phyloP scores from a whole-genome alignment of 2,329 filamentous ascomycete species.

The Pestalotiopsis sp. region DNA sequence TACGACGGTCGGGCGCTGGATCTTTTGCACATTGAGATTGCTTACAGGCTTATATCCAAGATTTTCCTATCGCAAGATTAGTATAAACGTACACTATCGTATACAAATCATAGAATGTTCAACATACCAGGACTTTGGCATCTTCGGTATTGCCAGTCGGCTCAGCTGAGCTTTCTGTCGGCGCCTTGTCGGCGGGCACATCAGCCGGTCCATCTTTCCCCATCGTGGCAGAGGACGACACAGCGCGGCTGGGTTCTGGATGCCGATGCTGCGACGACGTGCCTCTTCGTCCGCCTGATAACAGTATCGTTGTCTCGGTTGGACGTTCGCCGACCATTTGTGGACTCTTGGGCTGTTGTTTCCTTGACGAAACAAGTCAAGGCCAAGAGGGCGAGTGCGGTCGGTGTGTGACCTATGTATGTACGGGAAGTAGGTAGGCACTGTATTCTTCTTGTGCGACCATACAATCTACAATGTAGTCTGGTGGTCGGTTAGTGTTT shows the following conservation, averaged over 20 bases:
- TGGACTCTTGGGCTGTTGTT: neutral
- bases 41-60: slow-evolving; percentile 58
- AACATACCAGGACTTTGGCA: slow-evolving; percentile 5
- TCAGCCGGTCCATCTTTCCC: neutral
- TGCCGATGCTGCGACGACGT: neutral
- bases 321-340: neutral
- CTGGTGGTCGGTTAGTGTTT: too few species aligned
- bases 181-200: neutral
- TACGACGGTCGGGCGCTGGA: slow-evolving; percentile 18
- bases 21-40: slow-evolving; percentile 6
- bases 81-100: slow-evolving; percentile 3
- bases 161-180: neutral
- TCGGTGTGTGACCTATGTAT: neutral
- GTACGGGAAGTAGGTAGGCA: neutral
- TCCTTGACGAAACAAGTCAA: neutral
- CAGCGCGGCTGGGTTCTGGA: neutral
- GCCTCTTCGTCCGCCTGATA: neutral
- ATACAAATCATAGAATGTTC: neutral
- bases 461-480: neutral
- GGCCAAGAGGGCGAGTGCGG: neutral
- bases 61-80: slow-evolving; percentile 37
- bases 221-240: neutral
- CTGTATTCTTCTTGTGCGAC: neutral
- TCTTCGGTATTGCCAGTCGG: slow-evolving; percentile 7
- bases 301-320: neutral